Evolutionary conservation across 371 early-diverging fungal species (phyloP), one percentile per base, ranked within the genome.

Genomic region (Apophysomyces elegans): DNA sequence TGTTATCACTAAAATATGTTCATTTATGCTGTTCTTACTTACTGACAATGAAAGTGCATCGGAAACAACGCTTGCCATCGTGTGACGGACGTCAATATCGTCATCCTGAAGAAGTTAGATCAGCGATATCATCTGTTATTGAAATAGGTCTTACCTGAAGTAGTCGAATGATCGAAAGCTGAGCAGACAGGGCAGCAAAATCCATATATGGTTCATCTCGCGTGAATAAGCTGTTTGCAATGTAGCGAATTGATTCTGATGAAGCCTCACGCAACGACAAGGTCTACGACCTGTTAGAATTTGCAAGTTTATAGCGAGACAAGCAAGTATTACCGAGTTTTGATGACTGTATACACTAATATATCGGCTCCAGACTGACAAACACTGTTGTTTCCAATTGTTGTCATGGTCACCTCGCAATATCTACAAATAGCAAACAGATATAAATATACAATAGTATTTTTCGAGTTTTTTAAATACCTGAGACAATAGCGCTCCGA

Each of bases 31-130:
- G 9, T 6, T 8, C 5, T 2, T 45, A 62, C 35, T 57, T 61
- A 72, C 79, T 59, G 62, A 44, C 7, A 84, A 76, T 7, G 68
- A 70, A 6, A 87, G 71, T 0, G 85, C 84, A 36, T 74, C 69
- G 0, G 90, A 88, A 11, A 89, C 86, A 57, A 86, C 78, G 37
- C 18, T 63, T 14, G 90, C 87, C 11, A 80, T 80, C 39, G 75
- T 81, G 7, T 88, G 77, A 11, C 93, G 87, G 5, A 91, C 82
- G 58, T 91, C 92, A 7, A 81, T 80, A 65, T 93, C 93, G 59
- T 93, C 93, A 74, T 93, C 93, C 72, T 91, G 79, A 58, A 85
- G 56, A 57, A 14, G n/a, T n/a, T 4, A 35, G 5, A 21, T 21
- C 50, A 41, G n/a, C 13, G 16, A 0, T 54, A 39, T 41, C 7